Base-by-base conservation (phyloP, 2,329 filamentous ascomycete genomes). In the Cordyceps cateniannulata region DNA sequence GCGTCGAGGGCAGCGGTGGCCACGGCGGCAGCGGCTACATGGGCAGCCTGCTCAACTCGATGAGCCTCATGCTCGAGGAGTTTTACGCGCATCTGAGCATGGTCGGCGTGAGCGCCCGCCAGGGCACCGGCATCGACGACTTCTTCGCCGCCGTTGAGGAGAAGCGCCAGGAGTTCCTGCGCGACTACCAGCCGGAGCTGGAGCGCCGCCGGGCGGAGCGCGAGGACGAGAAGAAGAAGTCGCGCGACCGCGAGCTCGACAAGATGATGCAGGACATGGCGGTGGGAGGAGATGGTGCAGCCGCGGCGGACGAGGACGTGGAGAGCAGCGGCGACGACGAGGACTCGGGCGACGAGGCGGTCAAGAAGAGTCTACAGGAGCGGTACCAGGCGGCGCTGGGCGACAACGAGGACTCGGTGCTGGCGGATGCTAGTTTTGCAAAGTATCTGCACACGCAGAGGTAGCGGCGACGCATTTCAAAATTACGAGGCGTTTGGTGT, bases 41-140 rank as follows among this genome's bases (percentile, higher is more conserved):
- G 95, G 89, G 90, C 59, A 96, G 90, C 66, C 77, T 98, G 60
- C 81, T 99, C 57, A 98, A 97, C 80, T 96, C 91, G 70, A 99
- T 99, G 95, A 96, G 91, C 70, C 79, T 98, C 63, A 91, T 99
- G 83, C 80, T 99, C 38, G 95, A 99, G 69, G 95, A 99, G 72
- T 99, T 99, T 71, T 99, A 99, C 75, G 87, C 91, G 44, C 92
- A 98, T 70, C 79, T 99, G 38, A 96, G 86, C 69, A 90, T 99
- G 9, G 93, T 99, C 0, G 92, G 89, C 0, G 96, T 99, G 14
- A 96, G 91, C 66, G 90, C 92, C 8, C 93, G 96, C 85, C 91
- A 93, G 0, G 95, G 95, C 24, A 87, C 90, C 0, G 96, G 95
- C 3, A 85, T 99, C 35, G 89, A 96, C 62, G 91, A 96, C 25